Evolutionary conservation across 2,329 filamentous ascomycete species (phyloP).

Genomic region (Beauveria brongniartii): DNA sequence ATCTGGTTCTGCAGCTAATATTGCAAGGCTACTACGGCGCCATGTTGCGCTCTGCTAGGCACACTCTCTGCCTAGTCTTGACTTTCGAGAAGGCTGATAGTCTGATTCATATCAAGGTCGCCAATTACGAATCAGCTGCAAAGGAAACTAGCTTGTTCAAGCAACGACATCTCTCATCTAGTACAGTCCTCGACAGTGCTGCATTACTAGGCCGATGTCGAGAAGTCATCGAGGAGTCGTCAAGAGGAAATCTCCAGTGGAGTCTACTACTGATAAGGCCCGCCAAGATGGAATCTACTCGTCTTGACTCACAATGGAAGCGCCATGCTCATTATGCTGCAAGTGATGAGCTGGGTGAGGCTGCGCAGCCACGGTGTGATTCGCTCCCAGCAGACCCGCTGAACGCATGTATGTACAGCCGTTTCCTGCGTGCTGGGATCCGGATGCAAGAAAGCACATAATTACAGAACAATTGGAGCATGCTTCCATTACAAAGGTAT

Average conservation of each 20-base stretch:
- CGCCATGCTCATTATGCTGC: not conserved
- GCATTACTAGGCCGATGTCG: not conserved
- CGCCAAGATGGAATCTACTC: not conserved
- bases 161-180: not conserved
- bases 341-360: not conserved
- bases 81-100: not conserved
- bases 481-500: conserved; percentile 3
- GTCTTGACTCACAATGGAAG: not conserved
- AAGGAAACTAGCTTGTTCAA: not conserved
- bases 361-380: not conserved
- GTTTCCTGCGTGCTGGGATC: not conserved
- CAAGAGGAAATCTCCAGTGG: not conserved
- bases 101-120: not conserved
- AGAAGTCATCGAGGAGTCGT: not conserved
- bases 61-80: not conserved
- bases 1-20: conserved; percentile 6
- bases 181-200: not conserved
- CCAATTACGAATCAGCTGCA: not conserved
- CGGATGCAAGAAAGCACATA: not conserved
- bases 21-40: conserved; percentile 1
- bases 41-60: not conserved
- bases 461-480: not conserved
- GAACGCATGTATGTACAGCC: not conserved
- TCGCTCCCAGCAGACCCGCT: not conserved
- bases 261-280: not conserved